Evolutionary conservation across 2,329 filamentous ascomycete species (phyloP), one percentile per base, ranked within the genome.

Genomic region (Fusarium nisikadoi): DNA sequence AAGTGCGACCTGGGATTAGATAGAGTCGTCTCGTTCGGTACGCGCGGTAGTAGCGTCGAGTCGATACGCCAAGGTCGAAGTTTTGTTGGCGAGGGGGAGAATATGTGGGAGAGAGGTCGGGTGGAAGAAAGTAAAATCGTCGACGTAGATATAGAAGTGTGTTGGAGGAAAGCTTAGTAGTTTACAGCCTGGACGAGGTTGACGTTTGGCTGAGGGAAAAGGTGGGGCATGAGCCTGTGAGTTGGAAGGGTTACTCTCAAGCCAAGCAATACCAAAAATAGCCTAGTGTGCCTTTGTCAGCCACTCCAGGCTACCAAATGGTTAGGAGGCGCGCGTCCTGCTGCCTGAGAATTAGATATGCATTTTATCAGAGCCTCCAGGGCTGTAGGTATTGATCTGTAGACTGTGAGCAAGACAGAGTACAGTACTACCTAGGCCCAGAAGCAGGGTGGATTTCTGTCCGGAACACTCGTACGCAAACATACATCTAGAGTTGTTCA

Each of bases 271-370:
- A 46, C 63, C 71, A 50, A 54, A 54, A 62, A 27, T 49, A 43
- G 71, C 17, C 49, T 74, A 72, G 71, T n/a, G 42, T 33, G 6
- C 16, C 19, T 56, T 52, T 47, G 54, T 65, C 71, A 72, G 54
- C 69, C 69, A 68, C 69, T 50, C 62, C 55, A 70, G 66, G 72
- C 71, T 67, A 62, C 63, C 63, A 68, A 68, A 68, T 69, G 42
- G 56, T 54, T 59, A 29, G 64, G 54, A 73, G 64, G 72, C 52
- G 71, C 71, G 68, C 72, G 71, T 72, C 72, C 58, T 63, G 54
- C 41, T 68, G 68, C 65, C 65, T 68, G 61, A 65, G 57, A 41
- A 42, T 14, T 19, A 63, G 25, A 46, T 33, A 55, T 36, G 33
- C 19, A 17, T n/a, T 50, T n/a, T 25, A 25, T 50, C 31, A 50